These are phyloP conservation scores for Eucalyptus marginata DNA, from an alignment of 345 rosid species.

Conservation along the genomic window DNA sequence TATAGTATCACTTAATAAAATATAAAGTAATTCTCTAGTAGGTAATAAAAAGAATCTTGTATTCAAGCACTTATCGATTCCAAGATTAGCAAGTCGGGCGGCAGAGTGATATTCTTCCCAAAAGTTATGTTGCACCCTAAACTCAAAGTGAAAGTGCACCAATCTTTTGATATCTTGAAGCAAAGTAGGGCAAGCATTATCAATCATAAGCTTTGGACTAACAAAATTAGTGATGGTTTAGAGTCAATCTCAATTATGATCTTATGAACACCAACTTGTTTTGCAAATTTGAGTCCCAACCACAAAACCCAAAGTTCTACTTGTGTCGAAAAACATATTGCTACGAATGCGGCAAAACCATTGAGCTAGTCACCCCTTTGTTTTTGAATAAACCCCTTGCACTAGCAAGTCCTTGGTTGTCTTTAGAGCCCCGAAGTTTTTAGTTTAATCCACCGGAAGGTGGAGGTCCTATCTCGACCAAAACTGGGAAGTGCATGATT, in stretches of 20 bases:
- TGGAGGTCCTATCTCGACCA: neutral
- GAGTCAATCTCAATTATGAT: neutral
- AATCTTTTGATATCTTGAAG: neutral
- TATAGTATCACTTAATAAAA: too few relatives aligned
- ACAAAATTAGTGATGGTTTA: neutral
- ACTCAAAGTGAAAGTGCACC: neutral
- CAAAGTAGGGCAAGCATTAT: neutral
- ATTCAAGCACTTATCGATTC: neutral
- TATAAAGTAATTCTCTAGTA: neutral
- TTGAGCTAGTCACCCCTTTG: neutral
- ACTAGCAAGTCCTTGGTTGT: neutral
- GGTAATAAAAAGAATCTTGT: too few relatives aligned
- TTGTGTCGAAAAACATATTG: too few relatives aligned
- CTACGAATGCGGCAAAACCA: neutral
- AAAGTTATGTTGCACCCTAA: neutral
- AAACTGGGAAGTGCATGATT: neutral
- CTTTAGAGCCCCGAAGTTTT: neutral
- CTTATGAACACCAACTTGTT: neutral
- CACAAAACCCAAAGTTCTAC: neutral
- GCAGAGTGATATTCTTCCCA: fast-evolving
- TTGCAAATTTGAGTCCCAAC: neutral
- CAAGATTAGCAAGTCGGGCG: neutral
- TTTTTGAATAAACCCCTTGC: neutral
- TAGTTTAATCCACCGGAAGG: neutral
- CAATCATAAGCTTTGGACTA: neutral